phyloP scores from a whole-genome alignment of 179 eudicot species.

The Amaranthus tricolor region DNA sequence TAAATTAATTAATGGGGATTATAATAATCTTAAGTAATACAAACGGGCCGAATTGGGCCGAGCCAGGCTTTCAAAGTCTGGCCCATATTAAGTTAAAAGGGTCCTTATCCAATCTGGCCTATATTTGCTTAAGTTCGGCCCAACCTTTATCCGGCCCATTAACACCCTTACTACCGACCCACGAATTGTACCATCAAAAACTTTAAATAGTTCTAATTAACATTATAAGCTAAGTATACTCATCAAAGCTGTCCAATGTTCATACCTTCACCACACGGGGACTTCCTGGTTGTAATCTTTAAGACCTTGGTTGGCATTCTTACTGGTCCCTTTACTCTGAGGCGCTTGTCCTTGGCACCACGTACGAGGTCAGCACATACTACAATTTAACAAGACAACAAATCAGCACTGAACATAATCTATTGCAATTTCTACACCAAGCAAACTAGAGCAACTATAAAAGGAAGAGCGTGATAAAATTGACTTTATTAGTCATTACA shows the following conservation, averaged over 20 bases:
- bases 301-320: conserved; percentile 91
- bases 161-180: too few relatives aligned
- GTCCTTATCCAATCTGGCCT: too few relatives aligned
- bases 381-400: conserved; percentile 36
- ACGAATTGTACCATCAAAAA: too few relatives aligned
- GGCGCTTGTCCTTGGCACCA: conserved; percentile 85
- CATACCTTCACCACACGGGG: conserved; percentile 96
- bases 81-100: too few relatives aligned
- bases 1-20: too few relatives aligned
- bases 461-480: too few relatives aligned
- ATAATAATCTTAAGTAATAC: too few relatives aligned
- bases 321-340: conserved; percentile 90
- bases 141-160: too few relatives aligned
- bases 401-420: not conserved
- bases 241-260: not conserved
- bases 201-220: not conserved
- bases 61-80: too few relatives aligned
- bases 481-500: too few relatives aligned
- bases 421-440: not conserved
- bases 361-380: conserved; percentile 22
- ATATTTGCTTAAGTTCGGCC: too few relatives aligned
- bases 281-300: conserved; percentile 77
- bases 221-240: not conserved
- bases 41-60: too few relatives aligned
- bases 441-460: not conserved